Conservation (phyloP, 139 green algal species). For the Chlamydomonas sp. region DNA sequence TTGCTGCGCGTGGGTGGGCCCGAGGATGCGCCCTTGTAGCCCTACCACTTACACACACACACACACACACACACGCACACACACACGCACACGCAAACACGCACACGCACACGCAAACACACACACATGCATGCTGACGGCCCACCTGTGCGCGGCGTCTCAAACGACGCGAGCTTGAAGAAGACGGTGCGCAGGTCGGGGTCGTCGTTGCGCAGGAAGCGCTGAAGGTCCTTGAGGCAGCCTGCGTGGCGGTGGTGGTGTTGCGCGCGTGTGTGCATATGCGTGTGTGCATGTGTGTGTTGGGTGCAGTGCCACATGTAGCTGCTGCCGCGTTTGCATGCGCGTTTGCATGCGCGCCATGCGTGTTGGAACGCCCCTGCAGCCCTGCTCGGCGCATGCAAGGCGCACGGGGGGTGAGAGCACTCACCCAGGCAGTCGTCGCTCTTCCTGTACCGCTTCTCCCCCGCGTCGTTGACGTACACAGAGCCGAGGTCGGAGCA, state of each 20-base stretch:
- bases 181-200: slow-evolving; percentile 63
- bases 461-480: slow-evolving; percentile 24
- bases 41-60: slow-evolving; percentile 23
- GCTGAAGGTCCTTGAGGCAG: slow-evolving; percentile 80
- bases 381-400: too few species aligned
- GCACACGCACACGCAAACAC: too few species aligned
- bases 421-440: slow-evolving; percentile 65
- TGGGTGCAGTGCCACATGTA: too few species aligned
- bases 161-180: slow-evolving; percentile 57
- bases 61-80: too few species aligned
- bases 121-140: too few species aligned
- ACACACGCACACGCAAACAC: too few species aligned
- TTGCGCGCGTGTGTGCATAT: background rate
- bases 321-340: background rate
- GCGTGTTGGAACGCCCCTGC: too few species aligned
- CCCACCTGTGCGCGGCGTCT: slow-evolving; percentile 31
- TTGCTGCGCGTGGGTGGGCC: too few species aligned
- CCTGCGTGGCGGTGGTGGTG: too few species aligned
- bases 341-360: background rate
- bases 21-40: too few species aligned
- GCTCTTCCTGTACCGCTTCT: slow-evolving; percentile 52
- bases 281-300: too few species aligned
- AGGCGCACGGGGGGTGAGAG: too few species aligned
- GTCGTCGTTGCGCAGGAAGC: slow-evolving; percentile 83
- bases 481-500: slow-evolving; percentile 56